phyloP scores from a whole-genome alignment of 2,329 filamentous ascomycete genomes.

The Penicillium frequentans region DNA sequence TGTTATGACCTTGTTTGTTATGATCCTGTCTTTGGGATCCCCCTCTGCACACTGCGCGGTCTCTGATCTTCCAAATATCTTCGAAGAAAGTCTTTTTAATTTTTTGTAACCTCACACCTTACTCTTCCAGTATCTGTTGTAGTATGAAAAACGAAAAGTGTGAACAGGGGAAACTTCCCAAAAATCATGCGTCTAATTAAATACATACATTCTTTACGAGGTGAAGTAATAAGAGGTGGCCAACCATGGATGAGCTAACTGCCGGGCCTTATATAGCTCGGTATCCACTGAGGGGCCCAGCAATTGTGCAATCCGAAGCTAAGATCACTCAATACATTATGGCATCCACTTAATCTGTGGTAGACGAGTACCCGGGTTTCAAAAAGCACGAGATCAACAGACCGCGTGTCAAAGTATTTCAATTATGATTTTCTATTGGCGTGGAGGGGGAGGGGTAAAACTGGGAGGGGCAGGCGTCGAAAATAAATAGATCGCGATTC shows the following conservation, averaged over 20 bases:
- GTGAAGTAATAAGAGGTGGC: neutral
- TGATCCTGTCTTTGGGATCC: no score
- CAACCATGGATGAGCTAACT: neutral
- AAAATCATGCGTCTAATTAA: neutral
- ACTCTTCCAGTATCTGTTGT: no score
- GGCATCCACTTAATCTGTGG: neutral
- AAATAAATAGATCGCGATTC: neutral
- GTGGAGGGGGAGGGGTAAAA: conserved; percentile 4
- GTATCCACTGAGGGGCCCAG: conserved; percentile 8
- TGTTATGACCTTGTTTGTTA: no score
- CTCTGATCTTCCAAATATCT: no score
- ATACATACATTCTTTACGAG: neutral
- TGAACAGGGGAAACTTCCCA: no score
- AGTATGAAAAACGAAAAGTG: no score
- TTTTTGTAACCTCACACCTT: no score
- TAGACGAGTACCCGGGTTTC: neutral
- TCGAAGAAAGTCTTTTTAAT: no score
- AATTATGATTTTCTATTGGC: neutral
- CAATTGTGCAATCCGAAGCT: conserved; percentile 16
- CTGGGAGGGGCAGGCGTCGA: neutral
- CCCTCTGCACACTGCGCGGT: no score
- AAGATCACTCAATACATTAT: conserved; percentile 7
- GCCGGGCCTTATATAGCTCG: neutral
- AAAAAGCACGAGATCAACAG: conserved; percentile 4
- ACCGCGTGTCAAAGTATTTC: conserved; percentile 3